phyloP scores from a whole-genome alignment of 768 basidiomycete species.

The Hygrophorus pudorinus region DNA sequence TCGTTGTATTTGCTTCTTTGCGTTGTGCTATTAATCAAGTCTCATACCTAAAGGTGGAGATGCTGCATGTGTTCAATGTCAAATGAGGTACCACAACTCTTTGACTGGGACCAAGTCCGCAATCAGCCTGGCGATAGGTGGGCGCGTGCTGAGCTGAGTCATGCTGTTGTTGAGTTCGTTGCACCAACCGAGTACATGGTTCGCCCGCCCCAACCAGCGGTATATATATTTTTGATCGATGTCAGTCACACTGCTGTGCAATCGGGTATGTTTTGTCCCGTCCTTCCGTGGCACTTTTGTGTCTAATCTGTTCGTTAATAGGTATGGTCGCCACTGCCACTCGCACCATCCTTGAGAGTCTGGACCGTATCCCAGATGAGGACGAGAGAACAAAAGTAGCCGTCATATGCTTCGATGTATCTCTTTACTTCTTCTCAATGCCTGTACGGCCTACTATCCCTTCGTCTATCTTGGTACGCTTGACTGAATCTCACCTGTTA shows the following conservation, averaged over 20 bases:
- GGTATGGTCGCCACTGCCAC: constrained; percentile 99
- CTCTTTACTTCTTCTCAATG: constrained; percentile 95
- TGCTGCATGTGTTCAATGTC: constrained; percentile 99
- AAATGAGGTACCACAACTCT: constrained; percentile 96
- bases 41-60: constrained; percentile 61
- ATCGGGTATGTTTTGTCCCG: constrained; percentile 44
- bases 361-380: constrained; percentile 93
- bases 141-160: constrained; percentile 87
- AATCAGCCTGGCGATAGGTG: constrained; percentile 96
- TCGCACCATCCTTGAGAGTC: constrained; percentile 88
- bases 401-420: constrained; percentile 84
- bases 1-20: constrained; percentile 6
- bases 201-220: constrained; percentile 93
- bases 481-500: background rate
- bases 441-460: constrained; percentile 38
- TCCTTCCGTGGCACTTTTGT: background rate
- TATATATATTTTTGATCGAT: constrained; percentile 95
- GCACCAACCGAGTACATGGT: constrained; percentile 99
- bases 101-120: constrained; percentile 93
- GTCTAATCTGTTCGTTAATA: constrained; percentile 20
- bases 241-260: constrained; percentile 89
- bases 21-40: background rate
- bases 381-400: constrained; percentile 89
- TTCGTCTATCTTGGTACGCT: too few species aligned
- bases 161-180: constrained; percentile 91